Evolutionary conservation across 225 moss, liverwort and hornwort species (phyloP), one percentile per base, ranked within the genome.

Genomic region (Bryoerythrophyllum caledonicum): DNA sequence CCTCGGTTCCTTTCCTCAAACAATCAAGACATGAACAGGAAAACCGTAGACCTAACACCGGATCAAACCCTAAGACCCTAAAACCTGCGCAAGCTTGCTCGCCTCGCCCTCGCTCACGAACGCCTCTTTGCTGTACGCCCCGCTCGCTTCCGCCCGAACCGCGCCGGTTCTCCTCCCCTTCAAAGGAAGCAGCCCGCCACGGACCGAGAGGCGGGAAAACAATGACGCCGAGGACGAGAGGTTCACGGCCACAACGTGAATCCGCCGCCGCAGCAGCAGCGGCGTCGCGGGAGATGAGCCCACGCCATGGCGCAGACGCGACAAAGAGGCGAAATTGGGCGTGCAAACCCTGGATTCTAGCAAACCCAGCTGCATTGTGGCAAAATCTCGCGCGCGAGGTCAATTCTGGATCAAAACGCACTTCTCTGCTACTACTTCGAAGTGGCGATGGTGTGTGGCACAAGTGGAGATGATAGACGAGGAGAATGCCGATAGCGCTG

Each of bases 21-120:
- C 54, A 63, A 68, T 68, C 63, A 17, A 34, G n/a, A 35, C 26
- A 70, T 40, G 69, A 73, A 38, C n/a, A 19, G 24, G 40, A 60
- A 34, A 53, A 46, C 24, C 20, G 8, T 4, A 73, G 34, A 77
- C 80, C 72, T 72, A 63, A n/a, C 32, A n/a, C n/a, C n/a, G n/a
- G n/a, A n/a, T n/a, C n/a, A n/a, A n/a, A n/a, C n/a, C n/a, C n/a
- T n/a, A n/a, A n/a, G n/a, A n/a, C n/a, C n/a, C n/a, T n/a, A n/a
- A n/a, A n/a, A 88, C 88, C 85, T 88, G 85, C 16, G 85, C 83
- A 66, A 88, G 88, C 68, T 83, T 88, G 12, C 57, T 70, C 20
- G 83, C 72, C 37, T 88, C 88, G 10, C 65, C 74, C 8, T 83
- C 85, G 73, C 76, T 81, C 69, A 83, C 81, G 56, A 88, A 88